Conservation (phyloP, 1,284 basidiomycete species). For the Ustilago shanxiensis region DNA sequence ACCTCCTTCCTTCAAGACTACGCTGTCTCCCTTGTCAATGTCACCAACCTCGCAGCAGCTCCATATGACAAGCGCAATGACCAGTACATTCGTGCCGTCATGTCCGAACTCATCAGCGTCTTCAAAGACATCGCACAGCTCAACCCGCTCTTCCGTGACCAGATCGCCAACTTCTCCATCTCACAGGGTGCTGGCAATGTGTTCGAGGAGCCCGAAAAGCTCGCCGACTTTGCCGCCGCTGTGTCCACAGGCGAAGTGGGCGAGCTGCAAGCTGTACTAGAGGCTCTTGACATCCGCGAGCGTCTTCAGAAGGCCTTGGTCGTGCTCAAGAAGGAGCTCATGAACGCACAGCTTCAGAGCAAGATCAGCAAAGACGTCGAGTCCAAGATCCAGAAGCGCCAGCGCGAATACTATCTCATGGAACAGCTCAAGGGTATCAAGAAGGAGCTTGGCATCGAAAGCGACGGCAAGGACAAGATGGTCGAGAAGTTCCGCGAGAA, state of each 20-base stretch:
- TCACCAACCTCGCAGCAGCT: constrained; percentile 83
- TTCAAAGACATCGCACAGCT: constrained; percentile 99
- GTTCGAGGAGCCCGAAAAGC: constrained; percentile 97
- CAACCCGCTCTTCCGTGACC: constrained; percentile 97
- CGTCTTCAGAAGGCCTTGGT: constrained; percentile 89
- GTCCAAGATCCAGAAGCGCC: constrained; percentile 94
- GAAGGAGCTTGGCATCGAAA: constrained; percentile 97
- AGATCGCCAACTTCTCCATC: constrained; percentile 96
- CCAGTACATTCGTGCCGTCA: constrained; percentile 88
- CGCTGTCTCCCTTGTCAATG: constrained; percentile 88
- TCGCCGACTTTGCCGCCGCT: constrained; percentile 97
- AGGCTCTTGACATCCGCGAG: constrained; percentile 87
- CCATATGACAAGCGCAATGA: constrained; percentile 85
- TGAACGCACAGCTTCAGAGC: constrained; percentile 94
- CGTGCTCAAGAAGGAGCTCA: constrained; percentile 97
- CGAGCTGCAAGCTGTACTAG: constrained; percentile 93
- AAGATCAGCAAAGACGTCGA: constrained; percentile 96
- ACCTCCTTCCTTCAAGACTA: constrained; percentile 92
- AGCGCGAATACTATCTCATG: constrained; percentile 97
- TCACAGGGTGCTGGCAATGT: constrained; percentile 96
- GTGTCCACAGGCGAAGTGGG: constrained; percentile 90
- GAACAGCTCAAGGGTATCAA: constrained; percentile 99
- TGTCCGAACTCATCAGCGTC: constrained; percentile 94
- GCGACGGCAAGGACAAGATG: constrained; percentile 96
- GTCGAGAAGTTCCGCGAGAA: constrained; percentile 96